phyloP scores from a whole-genome alignment of 1,284 basidiomycete genomes.

The Pseudozyma thailandica region DNA sequence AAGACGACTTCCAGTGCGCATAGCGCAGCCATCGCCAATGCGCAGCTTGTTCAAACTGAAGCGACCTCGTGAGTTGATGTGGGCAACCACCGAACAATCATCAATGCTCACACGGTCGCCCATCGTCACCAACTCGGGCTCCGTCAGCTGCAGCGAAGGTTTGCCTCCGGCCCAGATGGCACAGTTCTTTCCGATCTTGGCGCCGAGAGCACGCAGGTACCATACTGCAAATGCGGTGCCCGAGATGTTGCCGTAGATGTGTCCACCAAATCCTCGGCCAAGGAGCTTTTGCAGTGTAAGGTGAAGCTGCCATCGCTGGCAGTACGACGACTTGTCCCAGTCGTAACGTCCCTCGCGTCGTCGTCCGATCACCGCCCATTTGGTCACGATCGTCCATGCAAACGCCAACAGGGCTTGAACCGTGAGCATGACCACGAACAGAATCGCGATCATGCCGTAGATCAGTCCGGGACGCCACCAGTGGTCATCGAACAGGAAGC shows the following conservation, averaged over 20 bases:
- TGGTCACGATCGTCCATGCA: constrained; percentile 63
- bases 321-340: constrained; percentile 68
- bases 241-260: constrained; percentile 63
- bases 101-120: constrained; percentile 65
- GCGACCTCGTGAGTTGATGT: constrained; percentile 67
- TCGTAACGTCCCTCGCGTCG: constrained; percentile 67
- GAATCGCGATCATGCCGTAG: constrained; percentile 61
- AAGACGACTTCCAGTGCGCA: constrained; percentile 65
- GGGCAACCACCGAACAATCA: constrained; percentile 67
- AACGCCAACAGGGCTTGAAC: constrained; percentile 61
- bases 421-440: constrained; percentile 62
- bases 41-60: constrained; percentile 67
- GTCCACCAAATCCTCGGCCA: constrained; percentile 63
- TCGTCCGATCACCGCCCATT: constrained; percentile 66
- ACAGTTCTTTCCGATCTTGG: constrained; percentile 63
- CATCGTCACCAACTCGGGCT: constrained; percentile 67
- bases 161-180: constrained; percentile 68
- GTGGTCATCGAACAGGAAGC: constrained; percentile 63
- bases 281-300: constrained; percentile 63
- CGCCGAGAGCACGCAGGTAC: constrained; percentile 65
- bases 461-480: constrained; percentile 66
- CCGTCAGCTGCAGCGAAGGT: constrained; percentile 65
- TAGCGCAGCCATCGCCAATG: constrained; percentile 66
- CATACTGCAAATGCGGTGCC: constrained; percentile 63
- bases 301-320: constrained; percentile 67